Conservation (phyloP, 2,329 filamentous ascomycete genomes). For the Pseudogymnoascus sp. region DNA sequence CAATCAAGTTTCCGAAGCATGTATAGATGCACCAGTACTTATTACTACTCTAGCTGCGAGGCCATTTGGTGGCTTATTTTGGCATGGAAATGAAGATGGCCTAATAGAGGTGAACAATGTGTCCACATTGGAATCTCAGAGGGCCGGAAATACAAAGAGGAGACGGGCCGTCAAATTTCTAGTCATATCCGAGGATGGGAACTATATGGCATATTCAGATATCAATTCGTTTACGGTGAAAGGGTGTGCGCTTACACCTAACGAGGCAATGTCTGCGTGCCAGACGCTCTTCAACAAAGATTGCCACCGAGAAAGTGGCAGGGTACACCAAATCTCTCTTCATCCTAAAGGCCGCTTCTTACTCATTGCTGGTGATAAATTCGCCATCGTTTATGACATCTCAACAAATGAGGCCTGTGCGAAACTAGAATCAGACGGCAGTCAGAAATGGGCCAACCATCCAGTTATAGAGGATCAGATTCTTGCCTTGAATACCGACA, state of each 20-base stretch:
- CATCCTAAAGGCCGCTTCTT: background rate
- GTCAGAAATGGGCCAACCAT: background rate
- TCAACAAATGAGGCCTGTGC: background rate
- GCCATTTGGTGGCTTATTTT: background rate
- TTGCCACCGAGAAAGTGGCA: background rate
- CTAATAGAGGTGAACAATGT: background rate
- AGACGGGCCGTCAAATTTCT: background rate
- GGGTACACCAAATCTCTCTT: background rate
- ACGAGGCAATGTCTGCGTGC: background rate
- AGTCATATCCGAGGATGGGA: background rate
- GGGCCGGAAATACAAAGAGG: background rate
- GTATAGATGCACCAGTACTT: background rate
- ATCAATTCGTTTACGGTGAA: background rate
- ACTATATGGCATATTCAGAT: background rate
- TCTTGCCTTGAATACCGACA: background rate
- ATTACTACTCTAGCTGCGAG: conserved; percentile 11
- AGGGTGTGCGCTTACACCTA: background rate
- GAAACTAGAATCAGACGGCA: background rate
- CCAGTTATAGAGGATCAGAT: background rate
- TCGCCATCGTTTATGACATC: background rate
- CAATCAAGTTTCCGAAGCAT: conserved; percentile 7
- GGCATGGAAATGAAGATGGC: conserved; percentile 11
- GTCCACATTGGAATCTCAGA: background rate
- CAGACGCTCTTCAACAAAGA: background rate
- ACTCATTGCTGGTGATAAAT: background rate